Evolutionary conservation across 2,329 filamentous ascomycete species (phyloP).

Genomic region (Arthrobotrys musiformis): DNA sequence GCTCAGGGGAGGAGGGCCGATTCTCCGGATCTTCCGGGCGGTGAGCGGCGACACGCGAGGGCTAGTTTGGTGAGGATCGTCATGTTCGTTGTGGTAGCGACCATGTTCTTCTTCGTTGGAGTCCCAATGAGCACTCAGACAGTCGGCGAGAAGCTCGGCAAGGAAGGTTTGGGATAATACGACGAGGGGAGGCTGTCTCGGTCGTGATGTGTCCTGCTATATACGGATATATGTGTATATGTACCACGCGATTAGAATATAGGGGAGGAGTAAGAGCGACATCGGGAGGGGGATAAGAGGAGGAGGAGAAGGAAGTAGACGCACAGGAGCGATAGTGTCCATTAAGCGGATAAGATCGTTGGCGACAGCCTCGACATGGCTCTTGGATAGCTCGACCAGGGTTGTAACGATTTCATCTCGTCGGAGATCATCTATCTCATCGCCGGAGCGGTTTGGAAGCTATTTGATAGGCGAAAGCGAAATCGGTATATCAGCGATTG

Average conservation of each 20-base stretch:
- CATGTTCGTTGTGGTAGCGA: constrained; percentile 69
- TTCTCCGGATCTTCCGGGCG: constrained; percentile 53
- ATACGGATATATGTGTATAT: not conserved
- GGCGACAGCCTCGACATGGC: constrained; percentile 58
- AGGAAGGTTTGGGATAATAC: constrained; percentile 74
- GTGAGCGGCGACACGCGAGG: constrained; percentile 50
- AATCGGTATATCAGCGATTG: not conserved
- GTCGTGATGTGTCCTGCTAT: constrained; percentile 38
- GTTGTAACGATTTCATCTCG: constrained; percentile 59
- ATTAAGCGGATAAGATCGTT: constrained; percentile 58
- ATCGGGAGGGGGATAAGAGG: not conserved
- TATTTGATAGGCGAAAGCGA: constrained; percentile 8
- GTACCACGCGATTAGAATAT: constrained; percentile 22
- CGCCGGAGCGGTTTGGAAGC: constrained; percentile 59
- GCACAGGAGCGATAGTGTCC: constrained; percentile 59
- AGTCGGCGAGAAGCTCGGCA: constrained; percentile 73
- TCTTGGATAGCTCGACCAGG: constrained; percentile 59
- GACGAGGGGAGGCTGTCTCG: constrained; percentile 61
- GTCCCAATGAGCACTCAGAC: constrained; percentile 72
- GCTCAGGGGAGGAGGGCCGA: constrained; percentile 59
- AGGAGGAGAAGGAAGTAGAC: constrained; percentile 4
- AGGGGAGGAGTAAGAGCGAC: not conserved
- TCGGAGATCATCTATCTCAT: constrained; percentile 59
- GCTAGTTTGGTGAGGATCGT: constrained; percentile 57
- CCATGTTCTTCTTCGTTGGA: constrained; percentile 69